Base-by-base conservation (phyloP, 805 yeast genomes). In the Yamadazyma paraphyllophila region DNA sequence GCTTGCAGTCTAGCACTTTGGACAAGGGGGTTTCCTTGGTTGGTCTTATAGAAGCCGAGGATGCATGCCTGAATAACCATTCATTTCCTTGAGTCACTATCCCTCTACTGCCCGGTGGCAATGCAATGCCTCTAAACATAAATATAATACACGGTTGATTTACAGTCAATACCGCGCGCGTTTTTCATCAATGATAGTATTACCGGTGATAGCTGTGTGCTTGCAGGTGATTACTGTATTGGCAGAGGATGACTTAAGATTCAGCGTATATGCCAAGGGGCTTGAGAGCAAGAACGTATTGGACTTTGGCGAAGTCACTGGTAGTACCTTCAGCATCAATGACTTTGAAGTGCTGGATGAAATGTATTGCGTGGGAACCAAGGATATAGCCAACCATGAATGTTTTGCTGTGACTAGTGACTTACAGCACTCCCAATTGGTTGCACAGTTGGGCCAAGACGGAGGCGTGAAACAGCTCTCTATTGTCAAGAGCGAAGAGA, bases 321-420 rank as follows among this genome's bases (percentile, higher is more conserved):
- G 24, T 6, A 20, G 24, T 6, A 20, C 24, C 3, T 20, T 20
- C 24, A 20, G 24, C 6, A 6, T 20, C 24, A 20, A 20, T 20
- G 24, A 20, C 24, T 20, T 20, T 6, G 31, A 11, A 9, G 31
- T 29, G 13, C 24, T 36, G 36, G 15, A 37, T 15, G 34, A 29
- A 2, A 36, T 31, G 10, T 14, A n/a, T 16, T 68, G 37, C 29
- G 32, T 51, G 12, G 73, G 74, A 10, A 66, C 74, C 17, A 46
- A 52, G 6, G 68, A 63, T 41, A 35, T 67, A 5, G 46, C 52
- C 6, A 47, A 54, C 43, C 58, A 59, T 26, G 65, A 58, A n/a
- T 71, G 76, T 43, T 67, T 71, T 45, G 46, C 60, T 2, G 37
- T 43, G 2, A 38, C 16, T 1, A 26, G 14, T 5, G 60, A 54